Percentiles rank a stretch among this genome's conserved stretches.
phyloP scores from a whole-genome alignment of 441 rosid species.

The Corymbia calophylla region DNA sequence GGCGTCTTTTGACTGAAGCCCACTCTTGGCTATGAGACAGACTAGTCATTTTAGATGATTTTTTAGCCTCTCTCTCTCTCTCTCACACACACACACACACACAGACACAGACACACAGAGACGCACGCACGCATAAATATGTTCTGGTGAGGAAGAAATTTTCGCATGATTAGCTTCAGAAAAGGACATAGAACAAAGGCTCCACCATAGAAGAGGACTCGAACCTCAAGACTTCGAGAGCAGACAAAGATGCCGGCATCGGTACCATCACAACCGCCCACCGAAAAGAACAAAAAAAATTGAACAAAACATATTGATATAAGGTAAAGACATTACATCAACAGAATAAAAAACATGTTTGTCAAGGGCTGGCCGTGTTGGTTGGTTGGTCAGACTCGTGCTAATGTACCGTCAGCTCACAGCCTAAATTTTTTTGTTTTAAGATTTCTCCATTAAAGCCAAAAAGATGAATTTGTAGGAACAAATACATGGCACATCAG shows the following conservation, averaged over 20 bases:
- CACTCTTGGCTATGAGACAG: background rate
- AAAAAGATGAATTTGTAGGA: background rate
- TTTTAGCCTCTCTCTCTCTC: background rate
- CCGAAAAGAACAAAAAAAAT: background rate
- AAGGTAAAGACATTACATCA: background rate
- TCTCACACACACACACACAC: too few species aligned
- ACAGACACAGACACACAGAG: too few species aligned
- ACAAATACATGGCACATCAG: background rate
- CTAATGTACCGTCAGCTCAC: background rate
- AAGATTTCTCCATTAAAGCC: background rate
- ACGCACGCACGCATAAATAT: too few species aligned
- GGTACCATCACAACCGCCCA: background rate
- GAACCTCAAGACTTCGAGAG: background rate
- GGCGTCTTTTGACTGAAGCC: too few species aligned
- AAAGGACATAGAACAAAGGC: background rate
- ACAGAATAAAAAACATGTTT: background rate
- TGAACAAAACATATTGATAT: background rate
- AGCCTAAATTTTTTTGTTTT: background rate
- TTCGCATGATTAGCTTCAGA: background rate
- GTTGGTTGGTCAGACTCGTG: background rate
- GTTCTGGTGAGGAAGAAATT: background rate
- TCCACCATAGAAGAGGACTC: background rate
- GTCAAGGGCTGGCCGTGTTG: background rate
- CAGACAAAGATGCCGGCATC: background rate
- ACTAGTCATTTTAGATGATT: background rate